phyloP scores from a whole-genome alignment of 345 rosid species.

The Clausena lansium region DNA sequence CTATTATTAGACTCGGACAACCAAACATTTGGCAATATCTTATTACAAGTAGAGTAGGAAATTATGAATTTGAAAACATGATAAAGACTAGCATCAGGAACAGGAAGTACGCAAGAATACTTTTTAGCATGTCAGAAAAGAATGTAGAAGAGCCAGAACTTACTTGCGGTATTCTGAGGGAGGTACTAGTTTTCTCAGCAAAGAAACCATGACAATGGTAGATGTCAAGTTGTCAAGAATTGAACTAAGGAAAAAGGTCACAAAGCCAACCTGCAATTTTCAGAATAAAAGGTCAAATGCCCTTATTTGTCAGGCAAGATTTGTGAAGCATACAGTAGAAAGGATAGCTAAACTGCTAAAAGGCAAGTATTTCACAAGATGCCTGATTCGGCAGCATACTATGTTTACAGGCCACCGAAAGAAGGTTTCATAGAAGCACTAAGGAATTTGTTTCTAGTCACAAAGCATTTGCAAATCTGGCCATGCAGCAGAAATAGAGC shows the following conservation, averaged over 20 bases:
- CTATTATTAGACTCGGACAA: background rate
- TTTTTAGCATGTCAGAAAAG: background rate
- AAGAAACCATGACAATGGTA: slow-evolving; percentile 94
- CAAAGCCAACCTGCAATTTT: slow-evolving; percentile 72
- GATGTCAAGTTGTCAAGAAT: slow-evolving; percentile 94
- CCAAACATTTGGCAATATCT: background rate
- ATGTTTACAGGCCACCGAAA: background rate
- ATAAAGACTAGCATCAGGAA: background rate
- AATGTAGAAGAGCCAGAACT: slow-evolving; percentile 22
- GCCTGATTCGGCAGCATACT: background rate
- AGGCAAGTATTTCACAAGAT: background rate
- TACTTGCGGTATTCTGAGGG: slow-evolving; percentile 95
- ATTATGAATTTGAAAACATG: background rate
- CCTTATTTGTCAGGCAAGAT: background rate
- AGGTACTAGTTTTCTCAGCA: slow-evolving; percentile 83
- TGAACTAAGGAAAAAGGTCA: slow-evolving; percentile 90
- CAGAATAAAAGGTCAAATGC: slow-evolving; percentile 23
- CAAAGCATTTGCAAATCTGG: slow-evolving; percentile 5
- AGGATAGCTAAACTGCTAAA: background rate
- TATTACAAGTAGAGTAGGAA: background rate
- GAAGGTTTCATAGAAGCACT: background rate
- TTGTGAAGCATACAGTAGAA: background rate
- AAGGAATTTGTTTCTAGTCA: background rate
- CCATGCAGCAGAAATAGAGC: slow-evolving; percentile 12
- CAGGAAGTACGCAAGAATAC: background rate